Conservation (phyloP, 179 eudicot species). For the Silene coronaria region DNA sequence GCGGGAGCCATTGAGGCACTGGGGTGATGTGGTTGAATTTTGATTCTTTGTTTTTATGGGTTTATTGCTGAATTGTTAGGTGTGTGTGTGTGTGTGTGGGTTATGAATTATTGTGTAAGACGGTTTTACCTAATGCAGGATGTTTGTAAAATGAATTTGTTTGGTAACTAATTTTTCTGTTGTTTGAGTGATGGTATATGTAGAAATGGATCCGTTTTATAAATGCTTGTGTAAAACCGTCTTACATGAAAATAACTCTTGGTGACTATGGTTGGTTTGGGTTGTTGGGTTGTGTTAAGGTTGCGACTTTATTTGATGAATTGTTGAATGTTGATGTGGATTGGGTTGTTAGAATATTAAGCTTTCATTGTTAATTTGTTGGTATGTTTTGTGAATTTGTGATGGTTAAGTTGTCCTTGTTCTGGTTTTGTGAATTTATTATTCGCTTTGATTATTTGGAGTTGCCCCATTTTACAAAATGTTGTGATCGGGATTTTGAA, state of each 20-base stretch:
- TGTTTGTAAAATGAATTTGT: no score
- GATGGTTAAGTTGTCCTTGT: background rate
- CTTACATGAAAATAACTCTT: no score
- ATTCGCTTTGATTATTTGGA: no score
- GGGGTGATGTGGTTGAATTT: no score
- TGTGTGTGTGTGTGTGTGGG: background rate
- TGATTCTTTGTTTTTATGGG: background rate
- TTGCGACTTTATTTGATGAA: background rate
- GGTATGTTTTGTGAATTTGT: background rate
- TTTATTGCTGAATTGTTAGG: background rate
- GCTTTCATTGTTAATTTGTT: background rate
- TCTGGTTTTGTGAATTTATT: background rate
- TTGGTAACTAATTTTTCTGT: no score
- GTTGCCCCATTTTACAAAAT: background rate
- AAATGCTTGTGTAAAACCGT: no score
- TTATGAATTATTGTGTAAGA: background rate
- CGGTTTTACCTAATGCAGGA: no score
- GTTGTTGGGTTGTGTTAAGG: slow-evolving; percentile 10
- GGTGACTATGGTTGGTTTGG: background rate
- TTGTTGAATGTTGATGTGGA: background rate
- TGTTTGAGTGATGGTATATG: no score
- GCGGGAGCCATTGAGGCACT: no score
- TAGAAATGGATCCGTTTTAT: no score
- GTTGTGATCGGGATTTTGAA: background rate
- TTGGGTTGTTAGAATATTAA: background rate